Base-by-base conservation (phyloP, 805 yeast genomes). In the Candida oleophila region DNA sequence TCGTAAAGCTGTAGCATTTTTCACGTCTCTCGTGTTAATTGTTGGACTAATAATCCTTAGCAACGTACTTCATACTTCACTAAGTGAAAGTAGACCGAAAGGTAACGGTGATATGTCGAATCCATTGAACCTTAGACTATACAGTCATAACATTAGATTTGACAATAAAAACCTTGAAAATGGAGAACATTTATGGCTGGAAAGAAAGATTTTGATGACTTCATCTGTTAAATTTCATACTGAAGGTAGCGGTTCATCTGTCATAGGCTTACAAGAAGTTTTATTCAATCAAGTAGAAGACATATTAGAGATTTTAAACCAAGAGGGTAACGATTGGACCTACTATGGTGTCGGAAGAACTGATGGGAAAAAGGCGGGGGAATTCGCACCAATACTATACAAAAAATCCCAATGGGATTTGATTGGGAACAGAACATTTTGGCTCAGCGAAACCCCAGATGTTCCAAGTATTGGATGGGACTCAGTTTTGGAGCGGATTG, bases 171-270 rank as follows among this genome's bases (percentile, higher is more conserved):
- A 57, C 21, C 59, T 62, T 0, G 69, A 55, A 36, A 50, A 56
- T 4, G 70, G 69, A 14, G 85, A 80, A 55, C 53, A 55, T 44
- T 68, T 68, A 1, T 80, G 85, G 85, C 48, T 49, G 3, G 60
- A 53, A 15, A 67, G 85, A 30, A 66, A 66, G 49, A 53, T 50
- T 2, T 67, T 64, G 4, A 62, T 79, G 4, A 58, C 65, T 14
- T 56, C 67, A 30, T 66, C 75, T 14, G 78, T 80, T 36, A 59
- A 61, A 47, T 71, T 71, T 58, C 60, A 71, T 49, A 65, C 70
- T 18, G 56, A 52, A 3, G 48, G 49, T 1, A 49, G 47, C 41
- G 57, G 54, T 28, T 46, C 54, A 30, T 59, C 73, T 5, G 65
- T 78, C 12, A 78, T 57, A 58, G 47, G 76, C 58, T 54, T 70